These are phyloP conservation scores for Rosellinia necatrix DNA, from an alignment of 2,329 filamentous ascomycete genomes.

Conservation along the genomic window DNA sequence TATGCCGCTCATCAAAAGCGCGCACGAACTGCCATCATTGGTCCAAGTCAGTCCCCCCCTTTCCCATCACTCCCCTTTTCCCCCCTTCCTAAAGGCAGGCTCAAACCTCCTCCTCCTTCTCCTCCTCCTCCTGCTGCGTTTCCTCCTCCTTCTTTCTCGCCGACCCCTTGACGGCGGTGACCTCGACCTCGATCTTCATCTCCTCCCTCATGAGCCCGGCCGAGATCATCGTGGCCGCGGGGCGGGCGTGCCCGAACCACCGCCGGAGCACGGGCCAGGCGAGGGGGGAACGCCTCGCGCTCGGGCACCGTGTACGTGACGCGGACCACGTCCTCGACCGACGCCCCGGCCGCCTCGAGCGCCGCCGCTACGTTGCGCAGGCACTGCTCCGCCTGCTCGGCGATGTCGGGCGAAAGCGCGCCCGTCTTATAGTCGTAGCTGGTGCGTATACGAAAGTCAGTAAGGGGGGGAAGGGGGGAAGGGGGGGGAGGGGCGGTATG, in stretches of 20 bases:
- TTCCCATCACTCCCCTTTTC: neutral
- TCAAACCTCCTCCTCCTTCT: neutral
- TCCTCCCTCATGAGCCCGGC: slow-evolving; percentile 25
- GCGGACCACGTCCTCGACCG: slow-evolving; percentile 25
- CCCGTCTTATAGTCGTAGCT: slow-evolving; percentile 27
- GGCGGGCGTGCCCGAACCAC: slow-evolving; percentile 23
- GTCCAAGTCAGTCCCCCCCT: too few species aligned
- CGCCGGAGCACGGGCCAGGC: slow-evolving; percentile 23
- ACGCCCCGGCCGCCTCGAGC: slow-evolving; percentile 16
- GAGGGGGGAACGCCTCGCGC: slow-evolving; percentile 16
- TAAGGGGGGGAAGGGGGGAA: neutral
- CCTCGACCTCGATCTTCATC: slow-evolving; percentile 28
- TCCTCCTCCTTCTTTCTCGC: slow-evolving; percentile 11
- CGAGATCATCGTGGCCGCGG: slow-evolving; percentile 26
- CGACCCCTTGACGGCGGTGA: slow-evolving; percentile 25
- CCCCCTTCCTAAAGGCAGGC: too few species aligned
- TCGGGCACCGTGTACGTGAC: slow-evolving; percentile 25
- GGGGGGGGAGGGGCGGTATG: neutral
- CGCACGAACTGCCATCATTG: too few species aligned
- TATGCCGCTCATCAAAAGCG: too few species aligned
- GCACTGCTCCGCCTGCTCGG: slow-evolving; percentile 25
- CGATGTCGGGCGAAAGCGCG: slow-evolving; percentile 23
- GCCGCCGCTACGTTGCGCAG: slow-evolving; percentile 22
- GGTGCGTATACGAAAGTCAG: neutral
- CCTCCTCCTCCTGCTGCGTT: too few species aligned